Evolutionary conservation across 371 early-diverging fungal genomes (phyloP), one percentile per base, ranked within the genome.

Genomic region (Entomophthora muscae): DNA sequence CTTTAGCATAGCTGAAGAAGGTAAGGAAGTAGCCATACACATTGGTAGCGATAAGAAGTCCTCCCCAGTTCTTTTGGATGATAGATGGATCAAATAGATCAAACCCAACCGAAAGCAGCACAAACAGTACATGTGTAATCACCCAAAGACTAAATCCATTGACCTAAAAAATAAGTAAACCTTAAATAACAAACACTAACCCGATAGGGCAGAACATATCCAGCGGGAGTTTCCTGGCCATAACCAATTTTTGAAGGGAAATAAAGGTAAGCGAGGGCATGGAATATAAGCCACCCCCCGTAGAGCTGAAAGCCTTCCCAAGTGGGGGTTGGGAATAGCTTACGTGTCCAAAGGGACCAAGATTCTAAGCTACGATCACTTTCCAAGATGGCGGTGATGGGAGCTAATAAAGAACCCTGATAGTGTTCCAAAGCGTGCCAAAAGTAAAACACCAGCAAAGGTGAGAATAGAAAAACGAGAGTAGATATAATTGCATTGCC

Each of bases 171-270:
- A 17, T 53, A 22, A 26, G 28, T 24, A 5, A 27, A 26, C 17
- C 7, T 13, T 42, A 17, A 17, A 22, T 5, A 60, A 53, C 55
- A 60, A 5, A 17, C 52, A 13, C 51, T 52, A 67, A 76, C 76
- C 68, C 77, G 77, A 72, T 88, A 88, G 31, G 76, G 76, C 27
- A 89, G 72, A 31, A 78, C 67, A 72, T 81, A 73, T n/a, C 89
- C 89, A 24, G 88, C 89, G n/a, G 89, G 89, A 27, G 89, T 89
- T 30, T 70, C 75, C 72, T 89, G 89, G 24, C 89, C 89, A 66
- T 79, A 79, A 24, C 87, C 89, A 33, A 84, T 80, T 56, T 71
- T 68, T 33, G 75, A 78, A 22, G 89, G 89, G 30, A 88, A 67
- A 65, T 73, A 72, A 10, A 74, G 67, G 69, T 85, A 86, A 42